Base-by-base conservation (phyloP, 2,329 filamentous ascomycete species). In the Zymoseptoria ardabiliae region DNA sequence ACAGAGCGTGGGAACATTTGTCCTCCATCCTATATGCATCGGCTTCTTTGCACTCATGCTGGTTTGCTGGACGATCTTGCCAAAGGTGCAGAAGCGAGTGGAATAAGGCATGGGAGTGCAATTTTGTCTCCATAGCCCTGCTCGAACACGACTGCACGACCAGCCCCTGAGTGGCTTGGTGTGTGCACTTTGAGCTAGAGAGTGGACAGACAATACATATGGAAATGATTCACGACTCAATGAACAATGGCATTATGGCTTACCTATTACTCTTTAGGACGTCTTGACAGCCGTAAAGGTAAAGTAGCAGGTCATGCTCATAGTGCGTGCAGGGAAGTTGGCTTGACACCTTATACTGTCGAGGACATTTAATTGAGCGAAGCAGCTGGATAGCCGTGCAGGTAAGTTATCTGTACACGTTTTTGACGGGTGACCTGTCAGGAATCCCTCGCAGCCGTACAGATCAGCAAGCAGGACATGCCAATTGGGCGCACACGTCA, bases 11-110 rank as follows among this genome's bases (percentile, higher is more conserved):
- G 85, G 85, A 0, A 85, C 86, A 0, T 88, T 79, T 74, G 85
- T 86, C 35, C 74, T 88, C 68, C 76, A 79, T 74, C 86, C 88
- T 0, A 84, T 91, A 62, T 86, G 84, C 49, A 83, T 91, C 64
- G 82, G 75, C 0, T 69, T 89, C 59, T 90, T 87, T 72, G 78
- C 73, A 1, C 76, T 81, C 2, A 91, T 91, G 88, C 55, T 85
- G 52, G 70, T 78, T 1, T 86, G 83, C 63, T 91, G 87, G 87
- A 84, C 79, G 56, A 74, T 72, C 1, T 71, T 89, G 62, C 86
- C 87, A 0, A 75, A 70, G 11, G 70, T 77, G 49, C 74, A 74
- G 61, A 89, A 89, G 82, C 30, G 54, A 8, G 11, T 17, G 35
- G 35, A 41, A 17, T 41, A 41, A 41, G 10, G 35, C 35, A 41